A percentile compares a stretch with the other conserved stretches of the same genome.
These are phyloP conservation scores for Escovopsis sp. DNA, from an alignment of 2,329 filamentous ascomycete genomes.

Conservation along the genomic window DNA sequence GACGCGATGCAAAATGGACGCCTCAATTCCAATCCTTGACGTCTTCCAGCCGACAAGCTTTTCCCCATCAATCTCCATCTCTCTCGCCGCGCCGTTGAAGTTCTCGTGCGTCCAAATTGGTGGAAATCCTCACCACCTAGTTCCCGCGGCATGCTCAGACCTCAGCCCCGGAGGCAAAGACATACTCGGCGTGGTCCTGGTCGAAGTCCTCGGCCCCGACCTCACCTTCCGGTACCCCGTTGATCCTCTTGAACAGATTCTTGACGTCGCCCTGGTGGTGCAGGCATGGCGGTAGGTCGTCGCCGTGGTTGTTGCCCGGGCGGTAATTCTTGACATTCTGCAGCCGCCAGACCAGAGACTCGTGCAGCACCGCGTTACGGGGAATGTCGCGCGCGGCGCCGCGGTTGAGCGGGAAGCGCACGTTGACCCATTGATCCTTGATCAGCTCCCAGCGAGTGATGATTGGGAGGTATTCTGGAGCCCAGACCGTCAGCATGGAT, in stretches of 20 bases:
- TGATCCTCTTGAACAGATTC: background rate
- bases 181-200: too few relatives aligned
- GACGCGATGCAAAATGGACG: too few relatives aligned
- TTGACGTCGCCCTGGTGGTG: constrained; percentile 9
- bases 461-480: constrained; percentile 22
- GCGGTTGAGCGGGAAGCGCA: constrained; percentile 24
- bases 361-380: constrained; percentile 23
- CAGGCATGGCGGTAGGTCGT: constrained; percentile 16
- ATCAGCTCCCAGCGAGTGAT: constrained; percentile 27
- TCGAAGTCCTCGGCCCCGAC: background rate
- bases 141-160: too few relatives aligned
- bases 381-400: constrained; percentile 25
- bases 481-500: constrained; percentile 2
- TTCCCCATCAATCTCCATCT: too few relatives aligned
- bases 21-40: too few relatives aligned
- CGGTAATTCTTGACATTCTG: constrained; percentile 14
- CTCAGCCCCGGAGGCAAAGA: too few relatives aligned
- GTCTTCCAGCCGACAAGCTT: too few relatives aligned
- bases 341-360: constrained; percentile 22
- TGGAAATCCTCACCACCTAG: too few relatives aligned
- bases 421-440: constrained; percentile 17
- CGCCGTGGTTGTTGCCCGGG: constrained; percentile 22
- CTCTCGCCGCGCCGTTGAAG: too few relatives aligned
- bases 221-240: too few relatives aligned
- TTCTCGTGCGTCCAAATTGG: too few relatives aligned